Conservation (phyloP, 2,329 filamentous ascomycete species). For the Scolecobasidium constrictum region DNA sequence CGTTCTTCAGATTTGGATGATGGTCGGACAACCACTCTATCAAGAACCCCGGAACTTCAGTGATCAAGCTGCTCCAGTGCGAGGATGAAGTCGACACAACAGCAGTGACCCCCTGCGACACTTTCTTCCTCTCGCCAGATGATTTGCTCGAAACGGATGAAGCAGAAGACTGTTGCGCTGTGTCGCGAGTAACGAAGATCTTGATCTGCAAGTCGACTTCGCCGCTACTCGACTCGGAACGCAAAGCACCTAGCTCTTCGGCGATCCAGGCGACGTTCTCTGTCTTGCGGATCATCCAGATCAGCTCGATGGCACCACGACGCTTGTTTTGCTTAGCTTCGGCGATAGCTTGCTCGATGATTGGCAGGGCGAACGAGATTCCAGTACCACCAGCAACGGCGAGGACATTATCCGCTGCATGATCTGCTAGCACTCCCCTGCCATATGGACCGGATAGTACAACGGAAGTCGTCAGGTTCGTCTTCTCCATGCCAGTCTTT, state of each 20-base stretch:
- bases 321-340: conserved; percentile 12
- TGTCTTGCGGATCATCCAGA: conserved; percentile 24
- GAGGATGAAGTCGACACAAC: no score
- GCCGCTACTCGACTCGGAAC: not conserved
- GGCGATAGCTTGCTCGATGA: conserved; percentile 20
- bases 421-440: conserved; percentile 17
- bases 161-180: conserved; percentile 7
- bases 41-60: conserved; percentile 11
- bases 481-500: conserved; percentile 15
- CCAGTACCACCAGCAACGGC: conserved; percentile 26
- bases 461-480: conserved; percentile 17
- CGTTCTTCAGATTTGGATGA: conserved; percentile 14
- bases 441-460: conserved; percentile 25
- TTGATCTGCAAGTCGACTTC: conserved; percentile 15
- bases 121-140: not conserved
- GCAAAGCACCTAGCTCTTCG: conserved; percentile 19
- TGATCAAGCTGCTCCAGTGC: not conserved
- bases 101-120: not conserved
- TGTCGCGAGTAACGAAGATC: conserved; percentile 18
- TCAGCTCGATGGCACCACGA: conserved; percentile 20
- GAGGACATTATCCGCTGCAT: conserved; percentile 17
- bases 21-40: conserved; percentile 17
- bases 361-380: conserved; percentile 26
- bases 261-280: conserved; percentile 24
- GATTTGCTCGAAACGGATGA: conserved; percentile 9